Evolutionary conservation across 2,329 filamentous ascomycete genomes (phyloP), one percentile per base, ranked within the genome.

Genomic region (Onygenales sp.): DNA sequence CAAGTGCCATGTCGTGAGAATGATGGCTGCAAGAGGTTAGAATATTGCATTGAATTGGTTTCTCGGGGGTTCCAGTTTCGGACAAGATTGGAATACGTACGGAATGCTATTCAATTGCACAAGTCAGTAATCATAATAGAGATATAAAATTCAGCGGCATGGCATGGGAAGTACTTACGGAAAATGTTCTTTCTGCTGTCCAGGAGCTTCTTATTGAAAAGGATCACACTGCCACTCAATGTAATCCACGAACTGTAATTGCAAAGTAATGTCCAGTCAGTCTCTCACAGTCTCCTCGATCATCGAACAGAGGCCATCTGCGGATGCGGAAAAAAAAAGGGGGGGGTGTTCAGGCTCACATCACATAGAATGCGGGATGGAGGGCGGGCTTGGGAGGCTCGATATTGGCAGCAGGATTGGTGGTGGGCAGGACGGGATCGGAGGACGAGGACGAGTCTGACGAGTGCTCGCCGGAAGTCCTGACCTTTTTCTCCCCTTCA

Each of bases 181-280:
- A 96, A 96, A 59, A 51, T 57, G 32, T 55, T 56, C 51, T 88
- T 80, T 58, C 86, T 80, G 41, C 86, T 91, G 65, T 92, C 85
- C 58, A 97, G 81, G 65, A 98, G 89, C 83, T 89, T 95, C 82
- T 98, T 98, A 84, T 98, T 97, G 85, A 96, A 97, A 58, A 98
- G 79, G 70, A 98, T 98, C 68, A 97, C 90, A 64, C 86, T 89
- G 43, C 90, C 95, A 66, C 89, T 95, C 70, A 96, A 79, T 55
- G 84, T 77, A 68, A 98, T 97, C 93, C 93, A 98, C 62, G 84
- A 78, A 64, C 91, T 95, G 71, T 11, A 43, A 17, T 43, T 14
- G 32, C 43, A 60, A 27, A 49, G 31, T 33, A 17, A 7, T 43
- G 9, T 13, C 13, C 38, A 35, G 31, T 51, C 21, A 51, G 32